These are phyloP conservation scores for Aspergillus sp. DNA, from an alignment of 2,329 filamentous ascomycete species.

Conservation along the genomic window DNA sequence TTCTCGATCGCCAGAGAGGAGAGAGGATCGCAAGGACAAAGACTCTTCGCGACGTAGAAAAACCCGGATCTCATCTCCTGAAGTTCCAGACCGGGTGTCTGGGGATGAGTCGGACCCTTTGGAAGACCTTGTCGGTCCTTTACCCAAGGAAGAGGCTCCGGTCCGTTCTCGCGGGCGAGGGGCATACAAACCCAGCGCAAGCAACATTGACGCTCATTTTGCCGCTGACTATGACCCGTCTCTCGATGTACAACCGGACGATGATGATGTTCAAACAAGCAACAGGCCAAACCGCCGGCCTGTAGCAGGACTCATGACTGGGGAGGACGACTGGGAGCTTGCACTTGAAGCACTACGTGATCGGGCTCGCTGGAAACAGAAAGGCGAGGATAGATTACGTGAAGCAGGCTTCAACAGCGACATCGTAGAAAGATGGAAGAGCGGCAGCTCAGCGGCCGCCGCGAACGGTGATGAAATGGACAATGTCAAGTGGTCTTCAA, in stretches of 20 bases:
- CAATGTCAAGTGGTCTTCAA: slow-evolving; percentile 71
- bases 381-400: slow-evolving; percentile 72
- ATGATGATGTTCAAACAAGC: slow-evolving; percentile 59
- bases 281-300: slow-evolving; percentile 47
- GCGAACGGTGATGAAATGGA: slow-evolving; percentile 55
- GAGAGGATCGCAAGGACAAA: slow-evolving; percentile 16
- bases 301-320: slow-evolving; percentile 45
- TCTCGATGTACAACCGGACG: slow-evolving; percentile 40
- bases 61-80: neutral
- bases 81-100: slow-evolving; percentile 6
- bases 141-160: slow-evolving; percentile 47
- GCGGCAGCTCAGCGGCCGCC: slow-evolving; percentile 54
- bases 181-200: slow-evolving; percentile 55
- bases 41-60: neutral
- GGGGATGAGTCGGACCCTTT: slow-evolving; percentile 65
- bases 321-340: slow-evolving; percentile 73
- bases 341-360: slow-evolving; percentile 76
- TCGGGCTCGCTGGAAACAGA: slow-evolving; percentile 73
- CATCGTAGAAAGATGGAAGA: slow-evolving; percentile 71
- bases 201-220: slow-evolving; percentile 79
- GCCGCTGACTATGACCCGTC: slow-evolving; percentile 62
- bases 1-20: slow-evolving; percentile 17
- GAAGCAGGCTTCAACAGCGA: slow-evolving; percentile 76
- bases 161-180: slow-evolving; percentile 70
- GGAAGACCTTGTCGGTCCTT: slow-evolving; percentile 73